Evolutionary conservation across 2,329 filamentous ascomycete species (phyloP).

Genomic region (Verticillium isaacii): DNA sequence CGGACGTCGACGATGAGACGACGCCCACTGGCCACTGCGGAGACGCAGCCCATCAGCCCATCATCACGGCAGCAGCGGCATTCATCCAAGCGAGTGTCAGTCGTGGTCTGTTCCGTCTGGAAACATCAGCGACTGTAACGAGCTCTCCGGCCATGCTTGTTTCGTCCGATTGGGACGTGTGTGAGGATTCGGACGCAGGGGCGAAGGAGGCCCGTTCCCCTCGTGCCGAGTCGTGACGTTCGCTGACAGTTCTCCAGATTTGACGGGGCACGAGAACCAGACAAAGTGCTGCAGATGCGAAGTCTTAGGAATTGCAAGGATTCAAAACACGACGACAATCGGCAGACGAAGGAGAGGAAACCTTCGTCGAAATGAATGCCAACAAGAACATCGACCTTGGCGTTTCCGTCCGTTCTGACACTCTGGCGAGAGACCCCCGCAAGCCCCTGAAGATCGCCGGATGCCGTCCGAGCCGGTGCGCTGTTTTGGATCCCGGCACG

Average conservation of each 20-base stretch:
- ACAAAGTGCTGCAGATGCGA: neutral
- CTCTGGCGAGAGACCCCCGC: neutral
- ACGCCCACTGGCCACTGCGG: neutral
- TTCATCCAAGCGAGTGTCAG: neutral
- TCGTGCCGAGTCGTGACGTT: neutral
- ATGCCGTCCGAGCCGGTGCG: neutral
- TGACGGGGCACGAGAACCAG: neutral
- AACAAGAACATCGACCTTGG: neutral
- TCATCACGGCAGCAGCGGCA: neutral
- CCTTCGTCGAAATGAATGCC: too few species aligned
- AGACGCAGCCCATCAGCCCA: neutral
- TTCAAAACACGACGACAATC: neutral
- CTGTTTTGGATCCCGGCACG: neutral
- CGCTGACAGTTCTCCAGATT: neutral
- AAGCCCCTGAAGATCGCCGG: neutral
- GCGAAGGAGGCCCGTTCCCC: neutral
- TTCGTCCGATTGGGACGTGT: conserved; percentile 11
- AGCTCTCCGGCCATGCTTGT: conserved; percentile 2
- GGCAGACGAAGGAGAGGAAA: too few species aligned
- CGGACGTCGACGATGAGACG: neutral
- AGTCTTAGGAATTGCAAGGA: neutral
- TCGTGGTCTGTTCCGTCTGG: neutral
- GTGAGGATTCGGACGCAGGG: conserved; percentile 8
- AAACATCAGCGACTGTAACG: neutral
- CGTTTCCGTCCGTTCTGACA: neutral